Conservation (phyloP, 371 early-diverging fungal genomes). For the Mucor racemosus region DNA sequence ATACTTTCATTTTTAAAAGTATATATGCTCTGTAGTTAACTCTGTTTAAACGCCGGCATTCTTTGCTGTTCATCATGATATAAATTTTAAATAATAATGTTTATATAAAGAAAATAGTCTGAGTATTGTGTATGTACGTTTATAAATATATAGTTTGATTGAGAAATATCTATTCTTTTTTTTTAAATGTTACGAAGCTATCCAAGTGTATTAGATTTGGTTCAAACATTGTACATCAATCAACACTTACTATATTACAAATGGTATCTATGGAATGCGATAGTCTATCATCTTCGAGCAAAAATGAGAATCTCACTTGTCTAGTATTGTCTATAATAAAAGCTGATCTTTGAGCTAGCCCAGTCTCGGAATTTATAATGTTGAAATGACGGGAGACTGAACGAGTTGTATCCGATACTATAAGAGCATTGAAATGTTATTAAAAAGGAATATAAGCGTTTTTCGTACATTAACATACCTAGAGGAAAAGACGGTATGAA, state of each 20-base stretch:
- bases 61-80: too few species aligned
- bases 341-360: conserved; percentile 25
- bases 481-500: conserved; percentile 32
- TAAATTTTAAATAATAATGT: too few species aligned
- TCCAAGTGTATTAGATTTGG: too few species aligned
- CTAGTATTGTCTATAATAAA: conserved; percentile 38
- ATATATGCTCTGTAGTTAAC: too few species aligned
- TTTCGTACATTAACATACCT: conserved; percentile 13
- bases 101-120: too few species aligned
- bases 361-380: conserved; percentile 29
- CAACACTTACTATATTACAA: conserved; percentile 29
- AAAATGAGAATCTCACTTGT: conserved; percentile 36
- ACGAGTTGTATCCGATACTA: conserved; percentile 40
- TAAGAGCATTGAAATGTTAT: not conserved
- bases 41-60: too few species aligned
- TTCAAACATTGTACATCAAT: too few species aligned
- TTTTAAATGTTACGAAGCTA: too few species aligned
- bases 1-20: too few species aligned
- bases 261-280: conserved; percentile 41
- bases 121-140: too few species aligned
- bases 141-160: too few species aligned
- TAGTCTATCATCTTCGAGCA: conserved; percentile 35
- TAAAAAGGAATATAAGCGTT: not conserved
- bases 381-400: conserved; percentile 35
- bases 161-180: too few species aligned